A percentile compares a stretch with the other conserved stretches of the same genome.
Evolutionary conservation across 169 alveolate species (phyloP).

Genomic region (Fabrea salina): DNA sequence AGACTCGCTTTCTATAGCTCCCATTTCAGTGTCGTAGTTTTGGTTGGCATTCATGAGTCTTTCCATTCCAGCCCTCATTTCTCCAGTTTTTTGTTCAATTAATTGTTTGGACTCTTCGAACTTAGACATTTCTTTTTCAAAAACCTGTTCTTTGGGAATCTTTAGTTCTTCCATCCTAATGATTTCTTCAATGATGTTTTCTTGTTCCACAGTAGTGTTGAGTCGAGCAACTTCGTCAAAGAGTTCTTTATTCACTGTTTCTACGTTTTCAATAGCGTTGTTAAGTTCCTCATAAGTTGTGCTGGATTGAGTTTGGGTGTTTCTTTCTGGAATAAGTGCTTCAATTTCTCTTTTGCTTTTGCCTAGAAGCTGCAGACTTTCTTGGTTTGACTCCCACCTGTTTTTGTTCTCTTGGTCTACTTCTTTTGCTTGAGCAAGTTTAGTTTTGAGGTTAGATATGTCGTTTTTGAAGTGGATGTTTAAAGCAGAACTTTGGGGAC

Average conservation of each 20-base stretch:
- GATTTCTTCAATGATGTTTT: conserved; percentile 15
- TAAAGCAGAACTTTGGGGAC: conserved; percentile 5
- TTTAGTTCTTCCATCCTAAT: neutral
- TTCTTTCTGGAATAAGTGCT: conserved; percentile 1
- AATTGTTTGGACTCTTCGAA: neutral
- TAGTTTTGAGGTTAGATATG: neutral
- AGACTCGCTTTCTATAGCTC: neutral
- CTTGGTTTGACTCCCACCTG: neutral
- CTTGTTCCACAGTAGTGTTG: conserved; percentile 18
- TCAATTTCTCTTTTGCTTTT: conserved; percentile 12
- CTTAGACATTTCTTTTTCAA: neutral
- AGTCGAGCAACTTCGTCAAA: neutral
- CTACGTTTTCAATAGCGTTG: neutral
- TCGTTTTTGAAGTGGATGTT: conserved; percentile 1
- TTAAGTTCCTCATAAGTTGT: neutral
- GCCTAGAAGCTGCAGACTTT: neutral
- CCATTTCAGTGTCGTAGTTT: conserved; percentile 5
- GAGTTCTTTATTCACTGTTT: neutral
- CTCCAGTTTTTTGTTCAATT: neutral
- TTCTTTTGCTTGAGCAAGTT: neutral
- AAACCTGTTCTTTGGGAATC: conserved; percentile 4
- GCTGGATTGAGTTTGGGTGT: neutral
- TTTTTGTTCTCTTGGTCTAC: neutral
- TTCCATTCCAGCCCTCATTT: neutral
- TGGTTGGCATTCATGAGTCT: neutral